Conservation (phyloP, 345 rosid genomes). For the Lumnitzera littorea region DNA sequence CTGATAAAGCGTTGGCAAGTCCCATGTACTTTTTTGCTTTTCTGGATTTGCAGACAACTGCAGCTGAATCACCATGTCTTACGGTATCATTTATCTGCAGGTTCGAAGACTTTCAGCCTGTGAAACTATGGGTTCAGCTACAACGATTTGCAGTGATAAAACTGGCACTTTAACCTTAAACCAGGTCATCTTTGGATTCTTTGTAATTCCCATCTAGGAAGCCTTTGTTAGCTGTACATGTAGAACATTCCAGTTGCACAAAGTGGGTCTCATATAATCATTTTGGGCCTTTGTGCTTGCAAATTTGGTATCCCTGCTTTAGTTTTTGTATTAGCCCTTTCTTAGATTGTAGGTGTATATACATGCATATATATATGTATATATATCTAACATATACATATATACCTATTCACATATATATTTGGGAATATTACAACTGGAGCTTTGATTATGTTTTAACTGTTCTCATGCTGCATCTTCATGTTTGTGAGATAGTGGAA, state of each 20-base stretch:
- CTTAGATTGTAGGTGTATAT: neutral
- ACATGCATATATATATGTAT: too few species aligned
- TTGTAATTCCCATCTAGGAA: neutral
- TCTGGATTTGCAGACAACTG: neutral
- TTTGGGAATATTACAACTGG: too few species aligned
- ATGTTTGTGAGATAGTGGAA: neutral
- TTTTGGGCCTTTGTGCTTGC: too few species aligned
- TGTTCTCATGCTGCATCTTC: neutral
- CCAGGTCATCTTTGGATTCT: slow-evolving; percentile 36
- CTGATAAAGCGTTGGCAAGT: slow-evolving; percentile 96
- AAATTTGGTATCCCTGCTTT: too few species aligned
- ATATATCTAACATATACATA: too few species aligned
- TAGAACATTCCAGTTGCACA: too few species aligned
- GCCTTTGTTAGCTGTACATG: too few species aligned
- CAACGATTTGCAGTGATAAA: slow-evolving; percentile 99
- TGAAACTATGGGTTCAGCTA: slow-evolving; percentile 99
- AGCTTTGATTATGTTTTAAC: neutral
- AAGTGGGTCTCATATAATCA: too few species aligned
- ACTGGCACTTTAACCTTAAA: slow-evolving; percentile 96
- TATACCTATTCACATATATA: too few species aligned
- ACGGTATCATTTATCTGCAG: slow-evolving; percentile 31
- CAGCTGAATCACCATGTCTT: slow-evolving; percentile 4
- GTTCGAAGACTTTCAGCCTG: slow-evolving; percentile 98
- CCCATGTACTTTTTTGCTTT: slow-evolving; percentile 4
- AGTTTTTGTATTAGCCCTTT: neutral